Conservation (phyloP, 2,329 filamentous ascomycete species). For the Stagonosporopsis tanaceti region DNA sequence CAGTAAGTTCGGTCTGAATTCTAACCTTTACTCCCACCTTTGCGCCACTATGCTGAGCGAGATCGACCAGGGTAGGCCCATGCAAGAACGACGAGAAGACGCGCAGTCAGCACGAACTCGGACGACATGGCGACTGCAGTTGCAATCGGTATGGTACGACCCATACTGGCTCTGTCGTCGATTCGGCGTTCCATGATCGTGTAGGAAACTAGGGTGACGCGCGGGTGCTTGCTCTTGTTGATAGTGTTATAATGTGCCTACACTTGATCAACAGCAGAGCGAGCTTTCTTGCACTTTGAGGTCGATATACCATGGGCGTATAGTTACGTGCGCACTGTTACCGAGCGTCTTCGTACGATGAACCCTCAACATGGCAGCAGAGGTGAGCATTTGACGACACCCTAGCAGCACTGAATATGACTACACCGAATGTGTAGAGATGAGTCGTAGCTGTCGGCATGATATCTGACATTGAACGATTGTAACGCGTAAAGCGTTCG, state of each 20-base stretch:
- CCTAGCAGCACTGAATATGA: neutral
- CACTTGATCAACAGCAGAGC: neutral
- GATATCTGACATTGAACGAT: neutral
- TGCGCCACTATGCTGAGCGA: constrained; percentile 21
- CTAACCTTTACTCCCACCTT: constrained; percentile 26
- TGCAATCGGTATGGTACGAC: neutral
- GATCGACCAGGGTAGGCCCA: constrained; percentile 19
- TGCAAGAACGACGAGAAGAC: constrained; percentile 20
- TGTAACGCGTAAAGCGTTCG: neutral
- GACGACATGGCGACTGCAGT: constrained; percentile 9
- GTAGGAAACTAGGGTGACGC: too few species aligned
- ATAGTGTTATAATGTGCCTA: neutral
- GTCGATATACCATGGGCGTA: neutral
- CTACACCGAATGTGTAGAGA: neutral
- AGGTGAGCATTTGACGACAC: neutral
- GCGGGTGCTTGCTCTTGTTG: neutral
- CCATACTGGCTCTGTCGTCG: neutral
- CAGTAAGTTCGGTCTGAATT: constrained; percentile 30
- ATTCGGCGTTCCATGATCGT: neutral
- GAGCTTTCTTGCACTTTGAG: constrained; percentile 9
- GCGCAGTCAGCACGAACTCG: constrained; percentile 16
- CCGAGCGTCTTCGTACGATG: neutral
- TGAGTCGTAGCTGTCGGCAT: neutral
- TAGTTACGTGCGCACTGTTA: neutral
- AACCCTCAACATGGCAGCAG: neutral